Evolutionary conservation across 345 rosid species (phyloP).

Genomic region (Euphorbia pulcherrima): DNA sequence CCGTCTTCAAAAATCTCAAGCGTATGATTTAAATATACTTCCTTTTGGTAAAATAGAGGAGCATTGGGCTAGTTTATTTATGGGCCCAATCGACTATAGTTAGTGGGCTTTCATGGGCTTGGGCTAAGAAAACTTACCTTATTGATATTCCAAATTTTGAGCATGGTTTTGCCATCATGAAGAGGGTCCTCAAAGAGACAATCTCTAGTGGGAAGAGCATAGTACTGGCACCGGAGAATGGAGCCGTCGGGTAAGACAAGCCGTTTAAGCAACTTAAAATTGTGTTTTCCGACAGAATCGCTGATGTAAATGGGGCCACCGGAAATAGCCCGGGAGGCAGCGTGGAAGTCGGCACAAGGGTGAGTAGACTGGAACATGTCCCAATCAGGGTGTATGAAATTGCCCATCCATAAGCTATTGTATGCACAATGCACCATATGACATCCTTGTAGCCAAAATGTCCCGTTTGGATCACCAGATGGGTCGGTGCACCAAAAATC

Average conservation of each 20-base stretch:
- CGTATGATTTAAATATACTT: no score
- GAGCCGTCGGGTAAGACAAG: constrained; percentile 76
- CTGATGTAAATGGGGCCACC: constrained; percentile 92
- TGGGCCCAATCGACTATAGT: not conserved
- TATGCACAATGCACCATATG: constrained; percentile 99
- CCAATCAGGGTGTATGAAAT: constrained; percentile 98
- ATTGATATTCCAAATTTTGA: constrained; percentile 96
- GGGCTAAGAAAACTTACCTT: constrained; percentile 42
- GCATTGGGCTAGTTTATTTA: no score
- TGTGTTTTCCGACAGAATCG: constrained; percentile 77
- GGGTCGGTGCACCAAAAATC: constrained; percentile 99
- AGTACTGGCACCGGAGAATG: constrained; percentile 70
- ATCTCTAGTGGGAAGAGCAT: constrained; percentile 90
- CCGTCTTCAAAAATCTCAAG: no score
- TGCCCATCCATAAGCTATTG: constrained; percentile 99
- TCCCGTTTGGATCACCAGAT: constrained; percentile 90
- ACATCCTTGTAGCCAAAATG: constrained; percentile 98
- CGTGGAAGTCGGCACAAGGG: constrained; percentile 92
- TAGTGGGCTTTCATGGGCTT: not conserved
- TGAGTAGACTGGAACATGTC: constrained; percentile 99
- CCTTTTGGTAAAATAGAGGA: no score
- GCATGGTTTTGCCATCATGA: constrained; percentile 98
- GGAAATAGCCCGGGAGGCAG: constrained; percentile 91
- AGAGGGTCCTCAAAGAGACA: constrained; percentile 87
- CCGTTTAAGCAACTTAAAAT: constrained; percentile 61